Base-by-base conservation (phyloP, 169 alveolate genomes). In the Babesia ovis region DNA sequence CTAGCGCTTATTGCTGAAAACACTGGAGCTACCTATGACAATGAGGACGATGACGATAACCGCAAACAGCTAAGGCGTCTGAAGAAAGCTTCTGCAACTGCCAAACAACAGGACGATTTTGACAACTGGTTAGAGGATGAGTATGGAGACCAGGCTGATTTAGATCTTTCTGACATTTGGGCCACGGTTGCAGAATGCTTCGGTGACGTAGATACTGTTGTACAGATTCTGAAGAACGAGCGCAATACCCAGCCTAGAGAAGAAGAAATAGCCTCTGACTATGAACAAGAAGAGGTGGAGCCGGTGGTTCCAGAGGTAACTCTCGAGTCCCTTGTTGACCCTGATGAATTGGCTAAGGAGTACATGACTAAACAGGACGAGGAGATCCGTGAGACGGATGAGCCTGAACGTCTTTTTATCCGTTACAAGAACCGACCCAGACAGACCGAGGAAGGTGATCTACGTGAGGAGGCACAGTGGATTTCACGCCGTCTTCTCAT, bases 1-100 rank as follows among this genome's bases (percentile, higher is more conserved):
- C 50, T 89, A 58, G 91, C 79, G 51, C 59, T 89, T 23, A 89
- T 89, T 5, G 93, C 90, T 22, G 93, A 89, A 69, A 89, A 89
- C 62, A 89, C 90, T 9, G 93, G 93, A 20, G 66, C 80, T 31
- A 74, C 70, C 53, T 59, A 79, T 22, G 31, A 29, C 4, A 67
- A 84, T 43, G 91, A 89, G 66, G 88, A 85, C 43, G 93, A 89
- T 27, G 85, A 85, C 45, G 45, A 43, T 25, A 27, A 31, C 41
- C 64, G 66, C 77, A 84, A 85, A 76, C 69, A 83, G 43, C 75
- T 57, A 66, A 23, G 86, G 5, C 76, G 86, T 20, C 57, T 70
- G 46, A 70, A 70, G 58, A 80, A 80, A 60, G 88, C 84, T 4
- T 43, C 69, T 46, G 67, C 70, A 22, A 23, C 41, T 1, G 43